Conservation (phyloP, 2,329 filamentous ascomycete species). For the Albifimbria verrucaria region DNA sequence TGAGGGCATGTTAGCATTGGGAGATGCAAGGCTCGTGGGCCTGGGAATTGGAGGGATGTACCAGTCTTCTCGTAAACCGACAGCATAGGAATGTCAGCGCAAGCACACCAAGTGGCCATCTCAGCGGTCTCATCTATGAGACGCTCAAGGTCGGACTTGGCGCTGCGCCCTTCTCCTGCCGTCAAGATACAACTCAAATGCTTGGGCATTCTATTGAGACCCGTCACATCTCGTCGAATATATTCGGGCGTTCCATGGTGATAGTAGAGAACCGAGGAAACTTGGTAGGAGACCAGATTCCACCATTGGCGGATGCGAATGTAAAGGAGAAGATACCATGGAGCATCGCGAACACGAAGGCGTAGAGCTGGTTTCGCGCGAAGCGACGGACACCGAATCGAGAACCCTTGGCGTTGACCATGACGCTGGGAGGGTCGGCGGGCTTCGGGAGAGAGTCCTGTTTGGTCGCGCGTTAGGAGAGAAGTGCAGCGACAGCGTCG, state of each 20-base stretch:
- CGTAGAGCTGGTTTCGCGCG: slow-evolving; percentile 59
- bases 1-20: slow-evolving; percentile 32
- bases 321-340: slow-evolving; percentile 87
- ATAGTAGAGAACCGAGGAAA: slow-evolving; percentile 83
- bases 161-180: slow-evolving; percentile 64
- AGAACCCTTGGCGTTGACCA: slow-evolving; percentile 26
- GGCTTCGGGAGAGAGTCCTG: slow-evolving; percentile 33
- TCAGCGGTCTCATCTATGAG: slow-evolving; percentile 90
- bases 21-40: background rate
- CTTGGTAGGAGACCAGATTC: slow-evolving; percentile 71
- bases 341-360: slow-evolving; percentile 65
- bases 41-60: slow-evolving; percentile 35
- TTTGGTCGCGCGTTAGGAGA: too few relatives aligned
- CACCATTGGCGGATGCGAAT: slow-evolving; percentile 78
- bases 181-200: slow-evolving; percentile 86
- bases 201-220: slow-evolving; percentile 69
- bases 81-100: slow-evolving; percentile 80
- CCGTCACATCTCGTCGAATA: slow-evolving; percentile 81
- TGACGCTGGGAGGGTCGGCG: slow-evolving; percentile 28
- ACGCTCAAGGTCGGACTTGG: slow-evolving; percentile 73
- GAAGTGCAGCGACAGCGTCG: background rate
- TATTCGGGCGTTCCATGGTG: slow-evolving; percentile 94
- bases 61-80: slow-evolving; percentile 92
- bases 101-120: slow-evolving; percentile 88
- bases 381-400: slow-evolving; percentile 59